Conservation (phyloP, 768 basidiomycete species). For the Boletellus ananiceps region DNA sequence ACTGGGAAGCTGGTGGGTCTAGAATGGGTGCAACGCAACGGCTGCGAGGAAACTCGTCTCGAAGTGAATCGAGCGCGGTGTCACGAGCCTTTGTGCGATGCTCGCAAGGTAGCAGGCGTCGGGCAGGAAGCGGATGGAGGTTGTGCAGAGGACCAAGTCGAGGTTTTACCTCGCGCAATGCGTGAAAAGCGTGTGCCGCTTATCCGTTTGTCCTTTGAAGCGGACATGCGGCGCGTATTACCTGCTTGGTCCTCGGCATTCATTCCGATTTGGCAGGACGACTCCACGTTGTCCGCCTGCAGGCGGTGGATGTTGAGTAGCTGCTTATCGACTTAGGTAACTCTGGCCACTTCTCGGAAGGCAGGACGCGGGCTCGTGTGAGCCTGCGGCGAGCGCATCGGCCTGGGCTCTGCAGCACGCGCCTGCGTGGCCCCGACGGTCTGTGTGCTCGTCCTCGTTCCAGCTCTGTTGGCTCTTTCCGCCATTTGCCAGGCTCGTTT, state of each 20-base stretch:
- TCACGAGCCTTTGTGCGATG: conserved; percentile 12
- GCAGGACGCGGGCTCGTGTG: neutral
- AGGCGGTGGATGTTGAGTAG: conserved; percentile 48
- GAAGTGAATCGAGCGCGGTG: conserved; percentile 50
- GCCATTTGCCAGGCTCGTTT: conserved; percentile 8
- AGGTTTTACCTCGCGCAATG: conserved; percentile 42
- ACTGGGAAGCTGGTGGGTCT: conserved; percentile 25
- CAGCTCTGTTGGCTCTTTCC: conserved; percentile 2
- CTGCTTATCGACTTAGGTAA: conserved; percentile 45
- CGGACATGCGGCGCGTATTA: conserved; percentile 31
- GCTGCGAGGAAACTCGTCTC: conserved; percentile 40
- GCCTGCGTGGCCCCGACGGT: neutral
- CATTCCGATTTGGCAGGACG: conserved; percentile 47
- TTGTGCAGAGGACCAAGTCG: conserved; percentile 27
- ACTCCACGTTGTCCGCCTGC: conserved; percentile 74
- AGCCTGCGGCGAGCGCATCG: neutral
- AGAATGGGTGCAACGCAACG: conserved; percentile 25
- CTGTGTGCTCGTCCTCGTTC: neutral
- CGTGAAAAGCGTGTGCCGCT: conserved; percentile 51
- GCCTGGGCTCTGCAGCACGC: neutral
- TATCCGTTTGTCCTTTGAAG: conserved; percentile 41
- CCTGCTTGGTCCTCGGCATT: conserved; percentile 33
- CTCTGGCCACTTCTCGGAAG: conserved; percentile 10
- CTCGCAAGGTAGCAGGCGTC: conserved; percentile 26
- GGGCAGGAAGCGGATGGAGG: conserved; percentile 18